Percentiles rank a stretch among this genome's conserved stretches.
phyloP scores from a whole-genome alignment of 2,329 filamentous ascomycete genomes.

The Hypomyces rosellus region DNA sequence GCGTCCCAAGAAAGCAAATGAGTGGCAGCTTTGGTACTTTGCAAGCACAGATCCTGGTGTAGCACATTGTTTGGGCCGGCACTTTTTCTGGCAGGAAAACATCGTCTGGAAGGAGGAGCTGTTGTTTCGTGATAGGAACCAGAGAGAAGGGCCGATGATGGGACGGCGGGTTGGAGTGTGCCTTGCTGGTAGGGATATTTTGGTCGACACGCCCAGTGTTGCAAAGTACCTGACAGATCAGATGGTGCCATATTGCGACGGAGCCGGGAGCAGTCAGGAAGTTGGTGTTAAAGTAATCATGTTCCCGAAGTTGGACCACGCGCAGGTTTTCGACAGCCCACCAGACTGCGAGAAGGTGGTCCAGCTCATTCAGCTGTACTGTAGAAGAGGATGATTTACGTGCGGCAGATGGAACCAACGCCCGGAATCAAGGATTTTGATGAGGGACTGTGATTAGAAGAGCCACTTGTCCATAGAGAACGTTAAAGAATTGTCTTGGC shows the following conservation, averaged over 20 bases:
- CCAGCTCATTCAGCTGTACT: conserved; percentile 22
- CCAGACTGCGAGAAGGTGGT: conserved; percentile 23
- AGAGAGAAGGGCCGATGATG: conserved; percentile 13
- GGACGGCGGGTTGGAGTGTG: conserved; percentile 46
- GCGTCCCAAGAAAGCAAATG: conserved; percentile 51
- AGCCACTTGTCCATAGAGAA: conserved; percentile 2
- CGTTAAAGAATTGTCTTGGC: conserved; percentile 17
- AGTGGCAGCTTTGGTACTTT: conserved; percentile 66
- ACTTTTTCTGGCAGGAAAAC: conserved; percentile 68
- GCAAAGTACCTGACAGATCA: conserved; percentile 44
- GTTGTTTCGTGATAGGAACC: conserved; percentile 16
- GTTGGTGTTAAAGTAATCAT: conserved; percentile 49
- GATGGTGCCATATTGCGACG: not conserved
- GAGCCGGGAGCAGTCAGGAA: conserved; percentile 11
- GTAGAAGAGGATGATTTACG: conserved; percentile 12
- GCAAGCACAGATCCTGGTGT: conserved; percentile 62
- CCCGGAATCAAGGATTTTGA: not conserved
- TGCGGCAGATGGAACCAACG: conserved; percentile 2
- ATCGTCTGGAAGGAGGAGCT: conserved; percentile 65
- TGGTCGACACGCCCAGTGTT: conserved; percentile 55
- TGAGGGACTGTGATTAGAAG: conserved; percentile 2
- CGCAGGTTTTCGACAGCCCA: conserved; percentile 50
- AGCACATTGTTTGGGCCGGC: conserved; percentile 55
- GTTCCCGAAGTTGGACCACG: conserved; percentile 57
- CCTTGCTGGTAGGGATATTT: conserved; percentile 55